Conservation (phyloP, 2,329 filamentous ascomycete genomes). For the Sarocladiaceae sp. region DNA sequence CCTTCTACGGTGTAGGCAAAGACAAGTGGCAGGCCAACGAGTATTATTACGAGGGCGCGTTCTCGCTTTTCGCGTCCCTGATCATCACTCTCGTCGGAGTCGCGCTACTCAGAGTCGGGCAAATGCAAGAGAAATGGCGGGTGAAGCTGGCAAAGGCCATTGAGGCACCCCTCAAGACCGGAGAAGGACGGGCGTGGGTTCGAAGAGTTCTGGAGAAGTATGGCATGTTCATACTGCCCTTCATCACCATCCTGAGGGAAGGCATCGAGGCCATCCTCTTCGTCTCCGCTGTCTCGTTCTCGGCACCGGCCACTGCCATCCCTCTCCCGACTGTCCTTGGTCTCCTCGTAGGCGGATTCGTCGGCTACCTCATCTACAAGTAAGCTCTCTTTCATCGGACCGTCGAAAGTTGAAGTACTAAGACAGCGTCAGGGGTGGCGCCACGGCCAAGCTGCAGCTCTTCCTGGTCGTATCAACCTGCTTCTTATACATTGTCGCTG, state of each 20-base stretch:
- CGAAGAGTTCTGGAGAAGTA: conserved; percentile 63
- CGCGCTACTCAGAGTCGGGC: conserved; percentile 72
- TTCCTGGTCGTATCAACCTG: conserved; percentile 81
- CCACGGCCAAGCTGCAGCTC: conserved; percentile 48
- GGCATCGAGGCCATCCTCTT: conserved; percentile 84
- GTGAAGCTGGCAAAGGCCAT: conserved; percentile 69
- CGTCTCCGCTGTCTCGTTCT: conserved; percentile 75
- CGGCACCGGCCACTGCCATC: conserved; percentile 67
- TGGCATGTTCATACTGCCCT: conserved; percentile 78
- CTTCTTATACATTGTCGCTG: conserved; percentile 76
- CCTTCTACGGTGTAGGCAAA: conserved; percentile 62
- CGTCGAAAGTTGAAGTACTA: not conserved
- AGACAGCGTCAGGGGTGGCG: conserved; percentile 30
- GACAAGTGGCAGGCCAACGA: conserved; percentile 64
- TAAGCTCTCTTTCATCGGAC: conserved; percentile 33
- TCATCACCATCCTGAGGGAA: conserved; percentile 81
- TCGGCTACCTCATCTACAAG: conserved; percentile 76
- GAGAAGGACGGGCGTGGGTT: conserved; percentile 9
- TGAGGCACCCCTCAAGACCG: conserved; percentile 37
- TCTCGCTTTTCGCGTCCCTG: conserved; percentile 65
- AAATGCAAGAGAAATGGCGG: conserved; percentile 84
- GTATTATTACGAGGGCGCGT: conserved; percentile 75
- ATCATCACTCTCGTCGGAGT: conserved; percentile 80
- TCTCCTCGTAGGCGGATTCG: conserved; percentile 55
- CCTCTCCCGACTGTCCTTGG: conserved; percentile 72